A percentile compares a stretch with the other conserved stretches of the same genome.
These are phyloP conservation scores for Morella rubra DNA, from an alignment of 306 rosid genomes.

Conservation along the genomic window DNA sequence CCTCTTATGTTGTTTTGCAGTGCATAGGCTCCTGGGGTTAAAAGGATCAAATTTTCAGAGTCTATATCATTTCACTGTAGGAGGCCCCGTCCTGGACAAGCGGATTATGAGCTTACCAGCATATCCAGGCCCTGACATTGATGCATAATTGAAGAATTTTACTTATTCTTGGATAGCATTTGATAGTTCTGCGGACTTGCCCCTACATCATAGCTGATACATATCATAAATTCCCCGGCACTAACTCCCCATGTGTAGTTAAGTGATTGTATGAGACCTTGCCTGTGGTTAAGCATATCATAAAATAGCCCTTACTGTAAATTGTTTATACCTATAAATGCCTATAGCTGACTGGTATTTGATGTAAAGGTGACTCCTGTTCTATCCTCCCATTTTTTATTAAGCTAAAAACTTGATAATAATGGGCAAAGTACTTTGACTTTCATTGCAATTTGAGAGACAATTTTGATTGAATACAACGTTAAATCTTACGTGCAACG, in stretches of 20 bases:
- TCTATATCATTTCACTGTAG: conserved; percentile 90
- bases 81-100: conserved; percentile 80
- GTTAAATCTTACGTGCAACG: no score
- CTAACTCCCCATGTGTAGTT: not conserved
- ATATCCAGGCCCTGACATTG: conserved; percentile 78
- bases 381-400: not conserved
- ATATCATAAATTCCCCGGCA: not conserved
- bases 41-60: conserved; percentile 80
- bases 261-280: not conserved
- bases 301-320: not conserved
- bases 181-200: not conserved
- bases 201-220: not conserved
- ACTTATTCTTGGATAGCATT: not conserved
- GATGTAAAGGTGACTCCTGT: not conserved
- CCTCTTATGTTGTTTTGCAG: conserved; percentile 44
- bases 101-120: conserved; percentile 94
- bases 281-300: not conserved
- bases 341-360: conserved; percentile 5
- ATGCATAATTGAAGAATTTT: conserved; percentile 43
- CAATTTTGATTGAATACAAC: not conserved
- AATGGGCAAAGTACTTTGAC: not conserved
- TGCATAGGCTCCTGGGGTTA: conserved; percentile 81
- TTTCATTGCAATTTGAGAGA: not conserved
- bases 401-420: not conserved
- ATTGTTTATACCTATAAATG: not conserved